Evolutionary conservation across 257 asterid species (phyloP), one percentile per base, ranked within the genome.

Genomic region (Plantago ovata): DNA sequence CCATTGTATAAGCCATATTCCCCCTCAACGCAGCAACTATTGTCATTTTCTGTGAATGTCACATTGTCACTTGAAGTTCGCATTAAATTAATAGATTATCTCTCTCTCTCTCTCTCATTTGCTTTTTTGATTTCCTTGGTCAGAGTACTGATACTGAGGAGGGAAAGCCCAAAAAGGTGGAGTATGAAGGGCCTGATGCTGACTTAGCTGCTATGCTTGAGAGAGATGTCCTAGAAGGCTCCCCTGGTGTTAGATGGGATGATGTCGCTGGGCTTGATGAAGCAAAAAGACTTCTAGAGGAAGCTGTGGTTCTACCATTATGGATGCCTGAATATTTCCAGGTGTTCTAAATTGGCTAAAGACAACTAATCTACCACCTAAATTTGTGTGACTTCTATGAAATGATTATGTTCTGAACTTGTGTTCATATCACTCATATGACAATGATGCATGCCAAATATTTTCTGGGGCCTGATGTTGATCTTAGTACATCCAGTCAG

Each of bases 271-370:
- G 98, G 68, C 80, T 93, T 60, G 82, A 75, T 61, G 98, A 93
- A 78, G 98, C 98, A 48, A 93, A 93, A 73, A 73, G 98, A 74
- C 97, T 93, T 75, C 64, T 89, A 38, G 98, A 93, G 81, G 98
- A 93, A 81, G 98, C 98, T 69, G 98, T 93, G 66, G 98, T 93
- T 69, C 98, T 93, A 70, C 98, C 98, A 14, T 65, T 93, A 16
- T 93, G 94, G 97, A 93, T 93, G 98, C 98, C 98, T 38, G 98
- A 93, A 69, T 93, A 93, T 76, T 93, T 93, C 75, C 97, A 93
- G 98, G 98, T 92, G 78, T 63, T 63, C 5, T 67, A 51, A 55
- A 69, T 59, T 67, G 63, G 38, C 51, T 22, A 8, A 51, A 59
- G 58, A 48, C 67, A 68, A 50, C 56, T 51, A 28, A 52, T 16